A percentile compares a stretch with the other conserved stretches of the same genome.
Conservation (phyloP, 768 basidiomycete genomes). For the Lentinus tigrinus region DNA sequence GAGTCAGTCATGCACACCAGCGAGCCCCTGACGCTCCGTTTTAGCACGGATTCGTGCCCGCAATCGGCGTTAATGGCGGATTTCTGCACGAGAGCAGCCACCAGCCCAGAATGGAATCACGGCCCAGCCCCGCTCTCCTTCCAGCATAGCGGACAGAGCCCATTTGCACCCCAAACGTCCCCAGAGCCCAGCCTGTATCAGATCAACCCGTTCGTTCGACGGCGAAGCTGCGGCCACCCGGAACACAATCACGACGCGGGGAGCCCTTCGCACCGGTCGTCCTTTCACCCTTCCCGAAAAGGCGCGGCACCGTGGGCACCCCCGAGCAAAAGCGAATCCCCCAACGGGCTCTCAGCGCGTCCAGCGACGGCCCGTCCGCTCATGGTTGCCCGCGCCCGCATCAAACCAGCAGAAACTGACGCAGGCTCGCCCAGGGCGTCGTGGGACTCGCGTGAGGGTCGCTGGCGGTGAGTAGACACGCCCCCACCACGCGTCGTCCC, state of each 20-base stretch:
- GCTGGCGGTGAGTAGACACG: conserved; percentile 22
- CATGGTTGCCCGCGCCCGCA: no score
- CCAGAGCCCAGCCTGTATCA: not conserved
- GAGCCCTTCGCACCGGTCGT: conserved; percentile 9
- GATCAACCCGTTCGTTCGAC: not conserved
- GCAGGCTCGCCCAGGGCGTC: not conserved
- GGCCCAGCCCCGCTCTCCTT: not conserved
- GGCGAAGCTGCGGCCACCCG: not conserved
- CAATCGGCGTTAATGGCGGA: conserved; percentile 4
- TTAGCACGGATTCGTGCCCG: conserved; percentile 10
- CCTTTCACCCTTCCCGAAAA: conserved; percentile 28
- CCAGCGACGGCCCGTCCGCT: not conserved
- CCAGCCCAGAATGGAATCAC: conserved; percentile 11
- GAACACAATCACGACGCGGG: not conserved
- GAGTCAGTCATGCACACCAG: conserved; percentile 21
- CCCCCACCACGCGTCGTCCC: conserved; percentile 5
- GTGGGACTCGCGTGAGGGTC: not conserved
- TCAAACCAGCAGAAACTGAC: not conserved
- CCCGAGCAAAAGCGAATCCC: conserved; percentile 20
- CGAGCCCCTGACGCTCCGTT: conserved; percentile 15
- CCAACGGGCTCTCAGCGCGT: conserved; percentile 18
- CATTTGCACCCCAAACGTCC: conserved; percentile 11
- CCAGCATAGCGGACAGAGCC: conserved; percentile 5
- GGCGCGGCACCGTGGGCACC: conserved; percentile 8
- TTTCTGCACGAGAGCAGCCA: not conserved